Evolutionary conservation across 192 early-diverging fungal genomes (phyloP).

Genomic region (Umbelopsis ramanniana): DNA sequence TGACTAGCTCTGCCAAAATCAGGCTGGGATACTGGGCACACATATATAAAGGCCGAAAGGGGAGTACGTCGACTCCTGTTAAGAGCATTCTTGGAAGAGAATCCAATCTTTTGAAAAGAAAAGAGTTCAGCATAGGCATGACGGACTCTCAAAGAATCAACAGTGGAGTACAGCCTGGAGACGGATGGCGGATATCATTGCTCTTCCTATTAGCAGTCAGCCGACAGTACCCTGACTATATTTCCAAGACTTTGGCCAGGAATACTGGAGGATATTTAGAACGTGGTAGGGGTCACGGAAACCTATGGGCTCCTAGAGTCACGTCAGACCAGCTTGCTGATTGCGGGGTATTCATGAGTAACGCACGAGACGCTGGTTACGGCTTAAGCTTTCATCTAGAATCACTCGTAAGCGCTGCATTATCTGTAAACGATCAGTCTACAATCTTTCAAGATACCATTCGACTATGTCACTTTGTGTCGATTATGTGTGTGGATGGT

Average conservation of each 20-base stretch:
- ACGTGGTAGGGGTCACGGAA: neutral
- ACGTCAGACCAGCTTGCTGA: neutral
- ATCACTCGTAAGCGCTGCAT: neutral
- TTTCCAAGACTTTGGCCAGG: neutral
- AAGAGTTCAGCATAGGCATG: conserved; percentile 2
- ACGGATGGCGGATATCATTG: conserved; percentile 6
- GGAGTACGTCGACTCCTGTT: neutral
- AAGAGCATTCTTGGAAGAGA: neutral
- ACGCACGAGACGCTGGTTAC: neutral
- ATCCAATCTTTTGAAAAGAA: neutral
- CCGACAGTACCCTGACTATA: neutral
- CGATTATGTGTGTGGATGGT: neutral
- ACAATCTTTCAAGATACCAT: neutral
- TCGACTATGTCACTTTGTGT: neutral
- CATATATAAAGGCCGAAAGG: neutral
- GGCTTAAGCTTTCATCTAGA: conserved; percentile 1
- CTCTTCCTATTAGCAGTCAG: neutral
- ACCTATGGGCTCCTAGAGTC: neutral
- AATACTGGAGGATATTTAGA: neutral
- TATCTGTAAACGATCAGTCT: neutral
- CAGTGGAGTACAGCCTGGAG: neutral
- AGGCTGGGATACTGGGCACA: neutral
- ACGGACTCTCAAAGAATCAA: neutral
- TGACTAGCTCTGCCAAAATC: neutral
- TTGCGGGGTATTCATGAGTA: neutral